Base-by-base conservation (phyloP, 805 yeast genomes). In the Yarrowia keelungensis region DNA sequence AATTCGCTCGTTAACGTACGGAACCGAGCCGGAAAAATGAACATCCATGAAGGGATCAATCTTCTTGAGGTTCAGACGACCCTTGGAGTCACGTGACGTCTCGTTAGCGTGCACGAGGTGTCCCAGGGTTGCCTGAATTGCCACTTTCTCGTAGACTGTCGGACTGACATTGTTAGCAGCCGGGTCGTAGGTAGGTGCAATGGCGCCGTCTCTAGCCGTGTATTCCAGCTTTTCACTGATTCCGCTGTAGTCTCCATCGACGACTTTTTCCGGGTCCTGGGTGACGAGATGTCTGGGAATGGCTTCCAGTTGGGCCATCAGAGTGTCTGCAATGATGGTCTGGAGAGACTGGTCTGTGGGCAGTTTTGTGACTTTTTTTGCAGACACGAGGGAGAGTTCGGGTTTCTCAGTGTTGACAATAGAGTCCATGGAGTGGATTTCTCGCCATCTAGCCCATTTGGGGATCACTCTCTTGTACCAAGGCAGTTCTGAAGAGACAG, bases 1-100 rank as follows among this genome's bases (percentile, higher is more conserved):
- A 26, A 26, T 26, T 26, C 32, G 32, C 32, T 26, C 32, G 32
- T 3, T 5, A 16, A 59, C 14, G 11, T 42, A 45, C 14, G 65
- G 65, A 9, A 59, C 14, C 3, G 65, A 59, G 12, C 65, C 65
- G 5, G 65, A 45, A 14, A 59, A 59, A 9, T 59, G 65, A 2
- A 45, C 16, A n/a, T 35, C 65, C n/a, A 5, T 19, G 22, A 56
- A 9, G 1, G 42, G 65, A 5, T 45, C 51, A 8, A 43, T 32
- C 4, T 11, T 12, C 8, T 35, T 0, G 4, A 59, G 16, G 19
- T 45, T 51, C 16, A 59, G 41, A 0, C 36, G 35, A 8, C 51
- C 65, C 11, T 15, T 38, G 10, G 51, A 32, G 50, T 12, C 51
- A 5, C 42, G 43, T 3, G 51, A 35, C 7, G 11, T 32, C 19